Conservation (phyloP, 192 early-diverging fungal genomes). For the Podila epigama region DNA sequence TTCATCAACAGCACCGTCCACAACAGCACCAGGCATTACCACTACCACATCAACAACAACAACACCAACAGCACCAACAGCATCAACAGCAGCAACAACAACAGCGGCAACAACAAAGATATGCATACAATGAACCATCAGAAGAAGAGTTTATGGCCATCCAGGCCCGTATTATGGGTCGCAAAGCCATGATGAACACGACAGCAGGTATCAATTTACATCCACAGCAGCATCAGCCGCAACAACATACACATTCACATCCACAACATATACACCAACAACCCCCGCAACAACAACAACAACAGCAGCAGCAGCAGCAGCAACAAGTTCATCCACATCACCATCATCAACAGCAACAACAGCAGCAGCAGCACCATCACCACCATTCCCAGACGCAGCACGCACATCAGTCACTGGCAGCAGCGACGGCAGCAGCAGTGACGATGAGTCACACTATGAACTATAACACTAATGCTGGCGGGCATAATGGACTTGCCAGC, state of each 20-base stretch:
- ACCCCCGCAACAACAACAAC: conserved; percentile 19
- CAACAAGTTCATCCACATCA: conserved; percentile 11
- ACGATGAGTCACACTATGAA: neutral
- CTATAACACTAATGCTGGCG: neutral
- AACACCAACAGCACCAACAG: conserved; percentile 5
- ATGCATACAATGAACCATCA: conserved; percentile 21
- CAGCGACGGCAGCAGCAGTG: neutral
- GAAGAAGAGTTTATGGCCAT: conserved; percentile 35
- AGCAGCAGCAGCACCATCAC: conserved; percentile 14
- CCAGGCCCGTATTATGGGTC: conserved; percentile 19
- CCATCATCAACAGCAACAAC: conserved; percentile 2
- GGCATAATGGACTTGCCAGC: too few relatives aligned
- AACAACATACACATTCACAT: conserved; percentile 1
- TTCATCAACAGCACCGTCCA: conserved; percentile 4
- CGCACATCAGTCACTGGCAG: neutral
- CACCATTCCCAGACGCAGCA: neutral
- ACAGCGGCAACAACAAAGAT: conserved; percentile 26
- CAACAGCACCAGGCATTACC: conserved; percentile 18
- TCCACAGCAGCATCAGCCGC: neutral
- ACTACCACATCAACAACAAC: conserved; percentile 10
- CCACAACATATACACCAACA: conserved; percentile 3
- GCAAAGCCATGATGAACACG: conserved; percentile 16
- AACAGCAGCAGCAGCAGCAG: conserved; percentile 20
- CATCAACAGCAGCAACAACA: conserved; percentile 10
- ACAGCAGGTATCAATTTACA: neutral